These are phyloP conservation scores for Metschnikowia peoriensis DNA, from an alignment of 805 yeast species.

Conservation along the genomic window DNA sequence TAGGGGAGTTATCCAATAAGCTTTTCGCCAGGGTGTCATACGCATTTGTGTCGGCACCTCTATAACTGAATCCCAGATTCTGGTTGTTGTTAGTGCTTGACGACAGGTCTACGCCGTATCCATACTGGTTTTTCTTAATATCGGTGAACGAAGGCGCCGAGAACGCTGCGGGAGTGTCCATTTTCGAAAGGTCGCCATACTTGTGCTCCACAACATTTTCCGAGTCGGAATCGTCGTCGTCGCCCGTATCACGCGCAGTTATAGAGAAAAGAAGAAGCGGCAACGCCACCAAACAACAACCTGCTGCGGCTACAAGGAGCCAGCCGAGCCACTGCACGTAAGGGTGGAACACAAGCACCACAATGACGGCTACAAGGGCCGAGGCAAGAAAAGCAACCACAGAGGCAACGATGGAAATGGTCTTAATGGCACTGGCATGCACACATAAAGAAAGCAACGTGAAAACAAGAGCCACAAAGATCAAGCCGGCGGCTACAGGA, in stretches of 20 bases:
- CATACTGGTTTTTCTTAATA: slow-evolving; percentile 1
- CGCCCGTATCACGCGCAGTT: slow-evolving; percentile 24
- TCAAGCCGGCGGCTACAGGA: slow-evolving; percentile 68
- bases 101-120: slow-evolving; percentile 8
- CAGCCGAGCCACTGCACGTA: slow-evolving; percentile 70
- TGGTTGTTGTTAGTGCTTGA: not conserved
- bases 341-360: slow-evolving; percentile 61
- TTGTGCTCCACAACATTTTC: slow-evolving; percentile 19
- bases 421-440: slow-evolving; percentile 20
- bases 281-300: slow-evolving; percentile 48
- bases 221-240: slow-evolving; percentile 15
- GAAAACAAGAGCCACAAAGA: slow-evolving; percentile 37
- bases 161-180: slow-evolving; percentile 9
- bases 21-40: slow-evolving; percentile 20
- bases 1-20: slow-evolving; percentile 33
- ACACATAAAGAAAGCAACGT: slow-evolving; percentile 26
- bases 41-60: slow-evolving; percentile 9
- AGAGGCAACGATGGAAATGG: slow-evolving; percentile 45
- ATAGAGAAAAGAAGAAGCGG: slow-evolving; percentile 44
- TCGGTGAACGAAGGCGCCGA: slow-evolving; percentile 5
- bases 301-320: slow-evolving; percentile 68
- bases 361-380: slow-evolving; percentile 53
- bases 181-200: slow-evolving; percentile 14
- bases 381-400: slow-evolving; percentile 53
- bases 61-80: slow-evolving; percentile 10